Conservation (phyloP, 768 basidiomycete species). For the Tricholoma matsutake region DNA sequence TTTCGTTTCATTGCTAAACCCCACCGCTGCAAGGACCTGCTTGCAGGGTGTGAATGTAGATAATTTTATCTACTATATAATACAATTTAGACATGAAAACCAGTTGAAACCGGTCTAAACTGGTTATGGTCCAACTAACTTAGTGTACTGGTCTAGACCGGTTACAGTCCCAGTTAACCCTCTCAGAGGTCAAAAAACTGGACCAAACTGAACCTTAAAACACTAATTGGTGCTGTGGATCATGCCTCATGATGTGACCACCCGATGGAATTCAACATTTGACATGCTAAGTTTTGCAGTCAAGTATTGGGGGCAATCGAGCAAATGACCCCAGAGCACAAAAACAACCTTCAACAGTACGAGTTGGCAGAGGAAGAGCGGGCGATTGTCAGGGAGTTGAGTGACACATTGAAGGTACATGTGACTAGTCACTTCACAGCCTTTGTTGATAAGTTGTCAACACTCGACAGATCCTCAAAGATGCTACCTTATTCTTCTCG, state of each 20-base stretch:
- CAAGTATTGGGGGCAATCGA: slow-evolving; percentile 25
- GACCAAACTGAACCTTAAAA: no score
- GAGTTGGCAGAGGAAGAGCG: not conserved
- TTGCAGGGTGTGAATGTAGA: no score
- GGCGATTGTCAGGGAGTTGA: not conserved
- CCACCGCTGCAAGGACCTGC: no score
- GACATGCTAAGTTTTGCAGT: slow-evolving; percentile 30
- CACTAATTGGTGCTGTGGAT: slow-evolving; percentile 3
- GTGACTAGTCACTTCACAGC: not conserved
- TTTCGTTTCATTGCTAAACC: no score
- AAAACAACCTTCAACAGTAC: not conserved
- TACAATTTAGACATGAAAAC: no score
- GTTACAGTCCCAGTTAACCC: no score
- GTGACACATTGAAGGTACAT: not conserved
- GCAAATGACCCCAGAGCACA: not conserved
- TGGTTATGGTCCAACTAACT: no score
- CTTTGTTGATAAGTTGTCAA: not conserved
- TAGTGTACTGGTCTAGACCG: no score
- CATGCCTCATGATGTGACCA: slow-evolving; percentile 33
- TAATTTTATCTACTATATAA: no score
- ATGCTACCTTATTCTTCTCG: not conserved
- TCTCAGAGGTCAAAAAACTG: no score
- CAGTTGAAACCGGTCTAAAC: no score
- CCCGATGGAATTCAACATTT: slow-evolving; percentile 34
- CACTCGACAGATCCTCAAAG: not conserved